Evolutionary conservation across 768 basidiomycete species (phyloP).

Genomic region (Mycena albidolilacea): DNA sequence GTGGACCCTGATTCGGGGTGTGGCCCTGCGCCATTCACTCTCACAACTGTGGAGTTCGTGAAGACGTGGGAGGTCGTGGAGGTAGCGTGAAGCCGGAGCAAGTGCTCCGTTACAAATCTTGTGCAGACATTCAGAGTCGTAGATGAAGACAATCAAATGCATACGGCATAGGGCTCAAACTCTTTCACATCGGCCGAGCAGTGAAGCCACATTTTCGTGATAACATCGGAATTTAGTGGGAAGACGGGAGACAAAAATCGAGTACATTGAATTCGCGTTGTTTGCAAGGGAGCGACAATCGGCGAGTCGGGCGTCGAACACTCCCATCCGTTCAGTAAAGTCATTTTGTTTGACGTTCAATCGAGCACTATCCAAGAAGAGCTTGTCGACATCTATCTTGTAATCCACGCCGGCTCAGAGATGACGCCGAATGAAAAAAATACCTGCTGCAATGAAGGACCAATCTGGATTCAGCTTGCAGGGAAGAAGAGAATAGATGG

Average conservation of each 20-base stretch:
- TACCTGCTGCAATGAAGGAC: conserved; percentile 17
- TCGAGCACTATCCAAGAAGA: conserved; percentile 12
- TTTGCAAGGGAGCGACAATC: conserved; percentile 11
- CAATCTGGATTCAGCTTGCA: background rate
- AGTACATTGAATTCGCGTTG: conserved; percentile 14
- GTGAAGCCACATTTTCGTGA: conserved; percentile 15
- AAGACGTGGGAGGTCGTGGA: conserved; percentile 19
- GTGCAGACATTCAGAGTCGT: conserved; percentile 15
- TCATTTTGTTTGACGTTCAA: conserved; percentile 13
- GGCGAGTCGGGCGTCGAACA: conserved; percentile 13
- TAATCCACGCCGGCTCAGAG: conserved; percentile 11
- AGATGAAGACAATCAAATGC: conserved; percentile 14
- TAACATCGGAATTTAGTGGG: conserved; percentile 12
- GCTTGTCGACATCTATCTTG: conserved; percentile 10
- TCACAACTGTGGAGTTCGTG: conserved; percentile 1
- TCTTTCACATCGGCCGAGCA: conserved; percentile 14
- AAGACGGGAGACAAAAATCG: conserved; percentile 11
- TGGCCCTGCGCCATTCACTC: conserved; percentile 20
- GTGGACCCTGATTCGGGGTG: conserved; percentile 24
- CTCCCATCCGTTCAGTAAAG: conserved; percentile 15
- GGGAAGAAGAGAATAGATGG: too few relatives aligned
- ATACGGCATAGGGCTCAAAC: conserved; percentile 15
- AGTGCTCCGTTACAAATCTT: conserved; percentile 16
- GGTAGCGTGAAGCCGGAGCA: conserved; percentile 16
- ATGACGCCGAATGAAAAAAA: conserved; percentile 14